Percentiles rank a stretch among this genome's conserved stretches.
Evolutionary conservation across 345 rosid genomes (phyloP).

Genomic region (Aquilaria malaccensis): DNA sequence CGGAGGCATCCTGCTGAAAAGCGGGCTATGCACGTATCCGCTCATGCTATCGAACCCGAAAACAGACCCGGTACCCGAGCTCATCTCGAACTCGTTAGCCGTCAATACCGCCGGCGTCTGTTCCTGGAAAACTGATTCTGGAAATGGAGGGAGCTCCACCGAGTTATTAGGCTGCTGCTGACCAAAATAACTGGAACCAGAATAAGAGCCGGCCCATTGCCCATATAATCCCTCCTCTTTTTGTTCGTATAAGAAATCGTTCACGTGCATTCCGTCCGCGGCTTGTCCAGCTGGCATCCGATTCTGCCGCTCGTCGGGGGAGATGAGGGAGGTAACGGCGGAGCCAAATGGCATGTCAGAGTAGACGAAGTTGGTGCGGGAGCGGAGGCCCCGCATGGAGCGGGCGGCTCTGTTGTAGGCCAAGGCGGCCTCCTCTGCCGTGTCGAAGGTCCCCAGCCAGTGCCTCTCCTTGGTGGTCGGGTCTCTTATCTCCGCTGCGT

Average conservation of each 20-base stretch:
- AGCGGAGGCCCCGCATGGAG: conserved; percentile 66
- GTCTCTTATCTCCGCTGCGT: conserved; percentile 82
- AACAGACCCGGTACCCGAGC: conserved; percentile 17
- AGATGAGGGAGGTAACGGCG: conserved; percentile 64
- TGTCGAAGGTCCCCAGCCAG: conserved; percentile 86
- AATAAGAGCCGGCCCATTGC: conserved; percentile 6
- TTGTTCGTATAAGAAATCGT: not conserved
- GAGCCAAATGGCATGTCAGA: conserved; percentile 75
- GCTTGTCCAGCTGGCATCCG: conserved; percentile 13
- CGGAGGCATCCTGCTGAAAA: conserved; percentile 83
- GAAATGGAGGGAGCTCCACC: conserved; percentile 52
- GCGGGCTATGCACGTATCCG: conserved; percentile 72
- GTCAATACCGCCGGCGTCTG: not conserved
- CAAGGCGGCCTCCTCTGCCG: conserved; percentile 79
- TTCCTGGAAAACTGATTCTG: conserved; percentile 25
- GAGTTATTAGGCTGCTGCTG: not conserved
- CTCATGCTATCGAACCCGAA: conserved; percentile 34
- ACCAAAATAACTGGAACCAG: conserved; percentile 2
- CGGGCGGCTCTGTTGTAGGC: conserved; percentile 81
- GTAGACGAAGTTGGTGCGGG: conserved; percentile 81
- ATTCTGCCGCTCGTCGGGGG: conserved; percentile 44
- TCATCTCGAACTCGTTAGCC: conserved; percentile 13
- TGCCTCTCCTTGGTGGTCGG: conserved; percentile 80
- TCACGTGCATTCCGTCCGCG: not conserved
- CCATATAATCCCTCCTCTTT: no score